Base-by-base conservation (phyloP, 2,329 filamentous ascomycete genomes). In the Monosporascus sp. region DNA sequence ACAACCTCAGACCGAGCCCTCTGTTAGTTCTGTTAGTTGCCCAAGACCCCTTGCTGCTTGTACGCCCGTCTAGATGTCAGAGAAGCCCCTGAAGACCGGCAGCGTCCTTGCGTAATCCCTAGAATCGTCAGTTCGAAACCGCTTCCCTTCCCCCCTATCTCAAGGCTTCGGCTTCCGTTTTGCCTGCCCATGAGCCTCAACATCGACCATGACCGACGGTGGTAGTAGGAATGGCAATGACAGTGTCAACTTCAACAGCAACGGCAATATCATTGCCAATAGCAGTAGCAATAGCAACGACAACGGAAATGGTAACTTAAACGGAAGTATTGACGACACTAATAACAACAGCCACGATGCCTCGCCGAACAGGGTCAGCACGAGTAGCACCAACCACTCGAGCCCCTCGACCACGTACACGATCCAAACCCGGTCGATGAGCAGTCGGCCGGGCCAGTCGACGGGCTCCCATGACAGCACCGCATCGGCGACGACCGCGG, bases 121-220 rank as follows among this genome's bases (percentile, higher is more conserved):
- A 34, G 31, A 14, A 34, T 34, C 31, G 31, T 34, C 31, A 34
- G 31, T 14, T 34, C 31, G 31, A 9, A 34, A 14, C 49, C 34
- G 20, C 20, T 34, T 24, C n/a, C 37, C 36, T 42, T 27, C 31
- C 31, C 25, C 48, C n/a, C 45, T 47, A 20, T 47, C 17, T 47
- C 47, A 36, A 8, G 24, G 3, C 5, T n/a, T 2, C 14, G 11
- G 22, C n/a, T 14, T 27, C 6, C 24, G 14, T 46, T 46, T 27
- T 20, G 39, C 11, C 14, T 31, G 24, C 24, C 42, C 24, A 46
- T 46, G 42, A 46, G 20, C 11, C 5, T 25, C 24, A 25, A 6
- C 20, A 37, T 17, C 20, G 14, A 55, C 56, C 51, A 66, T 65
- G 63, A 60, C 59, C 54, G 61, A 63, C 51, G 54, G 55, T 53